Base-by-base conservation (phyloP, 805 yeast genomes). In the Ogataea thermomethanolica region DNA sequence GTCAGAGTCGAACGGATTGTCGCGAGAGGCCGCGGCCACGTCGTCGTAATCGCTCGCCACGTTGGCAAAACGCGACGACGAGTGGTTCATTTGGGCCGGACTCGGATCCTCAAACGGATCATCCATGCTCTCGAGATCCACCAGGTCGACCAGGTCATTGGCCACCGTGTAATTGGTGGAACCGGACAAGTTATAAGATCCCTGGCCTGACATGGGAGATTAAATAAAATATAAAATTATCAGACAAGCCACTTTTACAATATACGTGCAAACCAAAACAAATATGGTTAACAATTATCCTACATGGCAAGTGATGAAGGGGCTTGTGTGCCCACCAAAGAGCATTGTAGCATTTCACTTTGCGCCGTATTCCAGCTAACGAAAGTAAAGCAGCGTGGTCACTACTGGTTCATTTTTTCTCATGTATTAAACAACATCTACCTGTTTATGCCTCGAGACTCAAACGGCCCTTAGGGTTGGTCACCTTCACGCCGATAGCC, bases 391-490 rank as follows among this genome's bases (percentile, higher is more conserved):
- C 20, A 17, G 20, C 20, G 20, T 5, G 2, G 2, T 13, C 10
- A 13, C n/a, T 27, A n/a, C 31, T 27, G 22, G 15, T 21, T 5
- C 26, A n/a, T 27, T 28, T 22, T 39, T 36, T 17, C 43, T 39
- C 46, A 20, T 47, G 37, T 38, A 38, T 38, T 38, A 33, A 13
- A 17, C 33, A 37, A 17, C 33, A 37, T 38, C 42, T 37, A 37
- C 40, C 35, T 43, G 33, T 31, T 81, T 85, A 90, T 78, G 97
- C 98, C 81, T 88, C 95, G 71, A 89, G 84, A 70, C 95, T 78
- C 71, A 90, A 88, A 79, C 96, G 91, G 73, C 96, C 99, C 80
- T 87, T 81, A 70, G 97, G 95, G 79, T 93, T 93, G 82, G 99
- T 93, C 67, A 93, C 96, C 83, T 89, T 90, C 69, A 93, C 79